Evolutionary conservation across 768 basidiomycete genomes (phyloP).

Genomic region (Leccinum boreale): DNA sequence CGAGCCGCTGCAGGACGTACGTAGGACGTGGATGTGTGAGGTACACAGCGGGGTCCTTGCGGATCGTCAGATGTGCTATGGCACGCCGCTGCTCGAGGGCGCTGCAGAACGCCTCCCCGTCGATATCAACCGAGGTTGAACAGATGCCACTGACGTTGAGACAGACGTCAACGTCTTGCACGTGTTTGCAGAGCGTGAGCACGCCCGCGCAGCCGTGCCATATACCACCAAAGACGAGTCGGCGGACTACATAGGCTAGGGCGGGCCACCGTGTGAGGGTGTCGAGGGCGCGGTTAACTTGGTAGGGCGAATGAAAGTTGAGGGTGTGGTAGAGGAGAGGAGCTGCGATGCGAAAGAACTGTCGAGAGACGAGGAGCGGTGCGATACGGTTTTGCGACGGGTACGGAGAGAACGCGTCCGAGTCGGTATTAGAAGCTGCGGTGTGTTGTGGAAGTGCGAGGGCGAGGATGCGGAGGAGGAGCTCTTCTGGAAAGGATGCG

Average conservation of each 20-base stretch:
- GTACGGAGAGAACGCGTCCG: conserved; percentile 16
- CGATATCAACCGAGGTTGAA: conserved; percentile 4
- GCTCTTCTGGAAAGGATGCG: conserved; percentile 38
- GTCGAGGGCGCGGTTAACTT: conserved; percentile 36
- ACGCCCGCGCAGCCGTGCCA: conserved; percentile 40
- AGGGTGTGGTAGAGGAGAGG: conserved; percentile 58
- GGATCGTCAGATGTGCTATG: conserved; percentile 48
- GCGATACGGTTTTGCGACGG: conserved; percentile 29
- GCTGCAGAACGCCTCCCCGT: conserved; percentile 37
- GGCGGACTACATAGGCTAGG: conserved; percentile 40
- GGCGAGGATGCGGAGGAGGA: conserved; percentile 46
- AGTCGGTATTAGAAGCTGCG: conserved; percentile 15
- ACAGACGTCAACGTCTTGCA: conserved; percentile 40
- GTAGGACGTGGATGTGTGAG: conserved; percentile 49
- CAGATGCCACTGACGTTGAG: conserved; percentile 18
- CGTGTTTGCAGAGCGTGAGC: conserved; percentile 27
- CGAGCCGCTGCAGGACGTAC: conserved; percentile 44
- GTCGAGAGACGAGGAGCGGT: conserved; percentile 48
- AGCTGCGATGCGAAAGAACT: conserved; percentile 53
- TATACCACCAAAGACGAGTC: conserved; percentile 40
- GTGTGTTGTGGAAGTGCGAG: conserved; percentile 26
- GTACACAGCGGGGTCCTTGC: conserved; percentile 51
- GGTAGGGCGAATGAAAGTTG: conserved; percentile 38
- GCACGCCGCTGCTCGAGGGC: conserved; percentile 36
- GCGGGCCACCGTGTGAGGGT: conserved; percentile 37